Conservation (phyloP, 2,329 filamentous ascomycete species). For the Scortechinia acanthostroma region DNA sequence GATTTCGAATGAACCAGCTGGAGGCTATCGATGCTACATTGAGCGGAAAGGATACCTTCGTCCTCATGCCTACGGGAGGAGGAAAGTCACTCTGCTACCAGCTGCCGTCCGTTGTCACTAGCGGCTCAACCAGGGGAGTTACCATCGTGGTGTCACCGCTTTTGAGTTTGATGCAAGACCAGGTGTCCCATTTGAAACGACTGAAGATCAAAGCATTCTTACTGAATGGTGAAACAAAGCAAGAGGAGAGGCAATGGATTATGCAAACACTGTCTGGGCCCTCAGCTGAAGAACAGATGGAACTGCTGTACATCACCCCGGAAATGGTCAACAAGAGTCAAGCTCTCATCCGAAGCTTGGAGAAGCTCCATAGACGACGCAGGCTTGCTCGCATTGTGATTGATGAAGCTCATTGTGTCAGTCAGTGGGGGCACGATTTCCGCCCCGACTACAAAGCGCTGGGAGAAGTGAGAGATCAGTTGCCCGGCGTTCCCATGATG, state of each 20-base stretch:
- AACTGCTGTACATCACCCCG: constrained; percentile 89
- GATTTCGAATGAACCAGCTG: constrained; percentile 84
- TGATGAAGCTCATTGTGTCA: constrained; percentile 98
- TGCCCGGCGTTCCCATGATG: constrained; percentile 80
- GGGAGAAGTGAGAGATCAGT: constrained; percentile 65
- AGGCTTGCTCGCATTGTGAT: constrained; percentile 88
- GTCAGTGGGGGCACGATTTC: constrained; percentile 98
- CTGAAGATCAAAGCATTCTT: constrained; percentile 73
- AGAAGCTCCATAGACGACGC: constrained; percentile 57
- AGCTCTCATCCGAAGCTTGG: constrained; percentile 58
- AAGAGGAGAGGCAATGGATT: constrained; percentile 57
- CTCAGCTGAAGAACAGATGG: constrained; percentile 69
- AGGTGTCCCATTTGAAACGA: constrained; percentile 74
- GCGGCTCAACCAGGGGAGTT: constrained; percentile 75
- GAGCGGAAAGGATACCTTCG: constrained; percentile 79
- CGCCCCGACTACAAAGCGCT: constrained; percentile 89
- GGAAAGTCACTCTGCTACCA: constrained; percentile 97
- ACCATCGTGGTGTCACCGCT: constrained; percentile 93
- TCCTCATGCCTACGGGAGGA: constrained; percentile 95
- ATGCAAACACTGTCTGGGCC: constrained; percentile 53
- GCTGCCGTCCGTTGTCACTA: constrained; percentile 75
- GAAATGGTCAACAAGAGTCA: constrained; percentile 88
- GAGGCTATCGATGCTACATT: constrained; percentile 94
- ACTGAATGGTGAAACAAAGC: constrained; percentile 70
- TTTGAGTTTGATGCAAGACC: constrained; percentile 93